These are phyloP conservation scores for Colletotrichum abscissum DNA, from an alignment of 2,329 filamentous ascomycete genomes.

Conservation along the genomic window DNA sequence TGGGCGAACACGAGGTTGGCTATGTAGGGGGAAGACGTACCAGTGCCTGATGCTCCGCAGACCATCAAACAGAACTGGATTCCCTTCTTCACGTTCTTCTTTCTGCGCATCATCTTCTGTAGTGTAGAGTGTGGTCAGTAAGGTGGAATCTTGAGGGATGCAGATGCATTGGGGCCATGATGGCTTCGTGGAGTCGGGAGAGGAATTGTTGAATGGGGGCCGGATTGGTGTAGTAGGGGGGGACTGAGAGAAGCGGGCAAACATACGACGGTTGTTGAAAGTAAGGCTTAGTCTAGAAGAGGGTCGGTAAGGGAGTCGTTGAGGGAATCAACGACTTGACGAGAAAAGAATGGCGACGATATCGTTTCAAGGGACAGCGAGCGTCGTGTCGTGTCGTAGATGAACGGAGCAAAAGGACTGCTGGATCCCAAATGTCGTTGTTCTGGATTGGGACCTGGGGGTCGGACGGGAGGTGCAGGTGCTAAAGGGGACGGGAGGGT, in stretches of 20 bases:
- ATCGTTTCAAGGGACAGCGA: slow-evolving; percentile 27
- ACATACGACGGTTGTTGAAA: slow-evolving; percentile 31
- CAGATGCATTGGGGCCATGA: slow-evolving; percentile 26
- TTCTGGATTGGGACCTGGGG: slow-evolving; percentile 29
- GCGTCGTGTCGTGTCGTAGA: slow-evolving; percentile 29
- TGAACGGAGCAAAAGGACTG: slow-evolving; percentile 31
- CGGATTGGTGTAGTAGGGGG: slow-evolving; percentile 7
- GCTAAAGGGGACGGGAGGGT: slow-evolving; percentile 38
- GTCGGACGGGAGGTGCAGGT: slow-evolving; percentile 35
- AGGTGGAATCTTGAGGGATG: slow-evolving; percentile 30
- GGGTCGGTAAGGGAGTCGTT: slow-evolving; percentile 18
- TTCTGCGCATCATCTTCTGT: slow-evolving; percentile 96
- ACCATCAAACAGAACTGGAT: slow-evolving; percentile 99
- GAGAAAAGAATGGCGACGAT: slow-evolving; percentile 16
- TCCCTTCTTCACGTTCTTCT: slow-evolving; percentile 99
- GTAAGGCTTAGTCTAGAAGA: slow-evolving; percentile 21
- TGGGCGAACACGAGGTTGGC: slow-evolving; percentile 2
- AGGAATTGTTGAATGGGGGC: slow-evolving; percentile 19
- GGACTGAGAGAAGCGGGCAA: slow-evolving; percentile 3
- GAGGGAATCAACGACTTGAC: slow-evolving; percentile 25
- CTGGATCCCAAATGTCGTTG: slow-evolving; percentile 35
- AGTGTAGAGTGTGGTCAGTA: slow-evolving; percentile 41
- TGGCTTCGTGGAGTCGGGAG: slow-evolving; percentile 21
- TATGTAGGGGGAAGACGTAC: slow-evolving; percentile 63
- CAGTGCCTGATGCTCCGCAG: slow-evolving; percentile 97